A percentile compares a stretch with the other conserved stretches of the same genome.
Conservation (phyloP, 129 eudicot genomes). For the Cynara cardunculus region DNA sequence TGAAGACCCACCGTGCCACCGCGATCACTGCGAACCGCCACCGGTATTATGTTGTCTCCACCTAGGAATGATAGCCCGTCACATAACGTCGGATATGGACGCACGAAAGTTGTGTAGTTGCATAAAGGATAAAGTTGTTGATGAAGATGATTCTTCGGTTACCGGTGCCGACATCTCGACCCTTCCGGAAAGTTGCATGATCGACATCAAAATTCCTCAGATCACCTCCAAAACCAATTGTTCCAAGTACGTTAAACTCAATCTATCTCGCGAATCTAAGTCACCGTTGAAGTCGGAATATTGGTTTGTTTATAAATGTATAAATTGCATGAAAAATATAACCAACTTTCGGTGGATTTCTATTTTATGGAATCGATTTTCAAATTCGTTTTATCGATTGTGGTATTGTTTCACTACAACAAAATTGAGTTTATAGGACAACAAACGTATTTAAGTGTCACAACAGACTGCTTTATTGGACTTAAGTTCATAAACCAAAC, state of each 20-base stretch:
- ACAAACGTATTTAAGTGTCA: too few species aligned
- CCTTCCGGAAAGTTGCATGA: constrained; percentile 17
- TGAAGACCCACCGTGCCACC: neutral
- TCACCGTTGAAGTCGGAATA: neutral
- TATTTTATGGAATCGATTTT: too few species aligned
- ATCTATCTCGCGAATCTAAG: neutral
- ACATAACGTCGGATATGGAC: neutral
- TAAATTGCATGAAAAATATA: too few species aligned
- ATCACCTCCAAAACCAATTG: constrained; percentile 11
- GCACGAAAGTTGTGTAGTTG: constrained; percentile 21
- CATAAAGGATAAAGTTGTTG: neutral
- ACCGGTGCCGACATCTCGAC: constrained; percentile 8
- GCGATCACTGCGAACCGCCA: neutral
- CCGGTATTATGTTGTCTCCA: constrained; percentile 8
- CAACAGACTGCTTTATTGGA: too few species aligned
- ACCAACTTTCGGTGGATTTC: too few species aligned
- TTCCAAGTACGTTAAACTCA: constrained; percentile 7
- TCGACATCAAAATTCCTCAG: constrained; percentile 13
- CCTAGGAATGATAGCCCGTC: constrained; percentile 10
- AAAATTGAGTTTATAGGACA: too few species aligned
- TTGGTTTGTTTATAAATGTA: too few species aligned
- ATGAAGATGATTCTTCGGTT: neutral
- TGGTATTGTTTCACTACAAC: too few species aligned
- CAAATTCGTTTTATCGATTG: too few species aligned
- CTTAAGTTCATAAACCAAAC: too few species aligned